These are phyloP conservation scores for Aphanomyces cochlioides DNA, from an alignment of 352 stramenopile species.

Conservation along the genomic window DNA sequence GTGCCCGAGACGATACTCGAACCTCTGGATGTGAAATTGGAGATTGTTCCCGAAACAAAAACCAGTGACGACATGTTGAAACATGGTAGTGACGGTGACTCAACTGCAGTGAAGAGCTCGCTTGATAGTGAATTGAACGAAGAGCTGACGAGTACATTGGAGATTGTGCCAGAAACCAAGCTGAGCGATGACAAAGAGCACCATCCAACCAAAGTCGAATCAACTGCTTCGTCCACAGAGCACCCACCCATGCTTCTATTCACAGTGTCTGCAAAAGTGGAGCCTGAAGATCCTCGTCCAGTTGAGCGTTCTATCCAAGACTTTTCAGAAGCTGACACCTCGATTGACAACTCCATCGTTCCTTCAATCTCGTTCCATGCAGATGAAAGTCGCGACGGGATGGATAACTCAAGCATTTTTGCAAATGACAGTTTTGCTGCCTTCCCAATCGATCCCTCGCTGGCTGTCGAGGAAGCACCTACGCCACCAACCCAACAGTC, in stretches of 20 bases:
- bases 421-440: conserved; percentile 23
- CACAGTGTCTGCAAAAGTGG: not conserved
- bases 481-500: conserved; percentile 28
- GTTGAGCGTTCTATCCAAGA: not conserved
- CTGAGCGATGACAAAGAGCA: not conserved
- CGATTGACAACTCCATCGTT: not conserved
- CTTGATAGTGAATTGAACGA: too few relatives aligned
- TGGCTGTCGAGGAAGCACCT: conserved; percentile 24
- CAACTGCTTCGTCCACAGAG: too few relatives aligned
- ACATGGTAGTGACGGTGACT: too few relatives aligned
- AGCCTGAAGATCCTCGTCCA: not conserved
- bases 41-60: conserved; percentile 13
- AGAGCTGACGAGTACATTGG: too few relatives aligned
- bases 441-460: conserved; percentile 30
- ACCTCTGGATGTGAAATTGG: not conserved
- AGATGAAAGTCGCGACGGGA: conserved; percentile 3
- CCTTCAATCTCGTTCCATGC: conserved; percentile 10
- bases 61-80: too few relatives aligned
- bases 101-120: too few relatives aligned
- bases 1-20: conserved; percentile 8
- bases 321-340: not conserved
- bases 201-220: too few relatives aligned
- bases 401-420: conserved; percentile 4
- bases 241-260: too few relatives aligned
- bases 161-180: not conserved